phyloP scores from a whole-genome alignment of 2,329 filamentous ascomycete species.

The Escovopsis sp. region DNA sequence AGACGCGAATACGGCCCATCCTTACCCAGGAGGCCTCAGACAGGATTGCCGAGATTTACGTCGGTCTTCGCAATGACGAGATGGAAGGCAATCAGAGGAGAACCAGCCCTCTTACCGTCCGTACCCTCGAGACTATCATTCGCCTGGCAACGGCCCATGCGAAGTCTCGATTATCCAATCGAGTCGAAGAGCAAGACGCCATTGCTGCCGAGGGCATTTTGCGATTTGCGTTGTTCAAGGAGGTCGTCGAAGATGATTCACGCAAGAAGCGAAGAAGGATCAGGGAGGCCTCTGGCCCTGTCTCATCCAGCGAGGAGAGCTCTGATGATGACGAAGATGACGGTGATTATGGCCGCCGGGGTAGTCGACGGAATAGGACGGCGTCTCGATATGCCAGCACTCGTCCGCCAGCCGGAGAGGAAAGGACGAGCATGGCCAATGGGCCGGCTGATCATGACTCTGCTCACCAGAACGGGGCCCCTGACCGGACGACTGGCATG shows the following conservation, averaged over 20 bases:
- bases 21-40: slow-evolving; percentile 85
- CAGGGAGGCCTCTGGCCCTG: slow-evolving; percentile 35
- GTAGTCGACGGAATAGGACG: slow-evolving; percentile 31
- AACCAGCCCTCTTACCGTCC: slow-evolving; percentile 89
- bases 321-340: slow-evolving; percentile 41
- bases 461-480: slow-evolving; percentile 18
- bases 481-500: slow-evolving; percentile 18
- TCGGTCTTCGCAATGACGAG: slow-evolving; percentile 86
- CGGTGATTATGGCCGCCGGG: slow-evolving; percentile 43
- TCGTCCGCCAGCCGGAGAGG: slow-evolving; percentile 6
- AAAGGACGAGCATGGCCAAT: slow-evolving; percentile 16
- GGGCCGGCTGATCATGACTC: background rate
- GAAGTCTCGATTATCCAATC: slow-evolving; percentile 74
- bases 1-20: slow-evolving; percentile 76
- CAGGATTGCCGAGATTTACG: slow-evolving; percentile 82
- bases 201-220: slow-evolving; percentile 77
- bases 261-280: slow-evolving; percentile 71
- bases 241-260: slow-evolving; percentile 68
- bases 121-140: slow-evolving; percentile 95
- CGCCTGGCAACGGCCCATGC: slow-evolving; percentile 93
- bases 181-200: slow-evolving; percentile 82
- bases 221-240: slow-evolving; percentile 92
- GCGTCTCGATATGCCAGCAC: slow-evolving; percentile 17
- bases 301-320: slow-evolving; percentile 43
- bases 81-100: slow-evolving; percentile 86